phyloP scores from a whole-genome alignment of 2,329 filamentous ascomycete species.

The Alternaria conjuncta region DNA sequence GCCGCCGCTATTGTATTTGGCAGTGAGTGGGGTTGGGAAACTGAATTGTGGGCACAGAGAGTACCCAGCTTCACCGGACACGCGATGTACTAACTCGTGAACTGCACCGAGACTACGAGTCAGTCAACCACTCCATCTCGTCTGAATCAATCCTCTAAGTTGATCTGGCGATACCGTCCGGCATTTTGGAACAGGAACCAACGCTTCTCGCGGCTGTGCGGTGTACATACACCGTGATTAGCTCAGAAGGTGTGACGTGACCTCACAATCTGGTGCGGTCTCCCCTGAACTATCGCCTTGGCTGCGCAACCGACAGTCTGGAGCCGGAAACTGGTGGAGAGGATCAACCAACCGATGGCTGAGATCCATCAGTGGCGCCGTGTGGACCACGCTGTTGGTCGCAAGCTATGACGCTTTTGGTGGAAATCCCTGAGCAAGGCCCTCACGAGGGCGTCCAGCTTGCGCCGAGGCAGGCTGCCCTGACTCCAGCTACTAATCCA shows the following conservation, averaged over 20 bases:
- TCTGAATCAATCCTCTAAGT: slow-evolving; percentile 16
- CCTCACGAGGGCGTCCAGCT: slow-evolving; percentile 6
- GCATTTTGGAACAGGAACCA: slow-evolving; percentile 20
- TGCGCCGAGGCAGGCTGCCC: not conserved
- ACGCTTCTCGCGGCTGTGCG: slow-evolving; percentile 19
- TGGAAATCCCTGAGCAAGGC: slow-evolving; percentile 14
- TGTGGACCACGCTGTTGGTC: slow-evolving; percentile 37
- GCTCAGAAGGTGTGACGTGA: slow-evolving; percentile 26
- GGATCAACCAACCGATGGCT: slow-evolving; percentile 36
- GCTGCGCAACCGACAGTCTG: slow-evolving; percentile 37
- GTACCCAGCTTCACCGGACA: not conserved
- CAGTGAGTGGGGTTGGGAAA: not conserved
- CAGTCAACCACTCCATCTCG: slow-evolving; percentile 7
- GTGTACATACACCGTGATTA: slow-evolving; percentile 17
- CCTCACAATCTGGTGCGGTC: slow-evolving; percentile 6
- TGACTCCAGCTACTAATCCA: not conserved
- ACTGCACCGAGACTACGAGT: slow-evolving; percentile 11
- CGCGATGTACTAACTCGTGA: not conserved
- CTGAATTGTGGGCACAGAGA: not conserved
- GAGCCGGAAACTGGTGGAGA: slow-evolving; percentile 36
- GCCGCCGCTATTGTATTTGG: not conserved
- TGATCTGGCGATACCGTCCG: slow-evolving; percentile 19
- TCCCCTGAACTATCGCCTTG: slow-evolving; percentile 15
- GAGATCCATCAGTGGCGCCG: slow-evolving; percentile 31
- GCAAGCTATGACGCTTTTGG: slow-evolving; percentile 32